These are phyloP conservation scores for Euphorbia tirucalli DNA, from an alignment of 345 rosid genomes.

Conservation along the genomic window DNA sequence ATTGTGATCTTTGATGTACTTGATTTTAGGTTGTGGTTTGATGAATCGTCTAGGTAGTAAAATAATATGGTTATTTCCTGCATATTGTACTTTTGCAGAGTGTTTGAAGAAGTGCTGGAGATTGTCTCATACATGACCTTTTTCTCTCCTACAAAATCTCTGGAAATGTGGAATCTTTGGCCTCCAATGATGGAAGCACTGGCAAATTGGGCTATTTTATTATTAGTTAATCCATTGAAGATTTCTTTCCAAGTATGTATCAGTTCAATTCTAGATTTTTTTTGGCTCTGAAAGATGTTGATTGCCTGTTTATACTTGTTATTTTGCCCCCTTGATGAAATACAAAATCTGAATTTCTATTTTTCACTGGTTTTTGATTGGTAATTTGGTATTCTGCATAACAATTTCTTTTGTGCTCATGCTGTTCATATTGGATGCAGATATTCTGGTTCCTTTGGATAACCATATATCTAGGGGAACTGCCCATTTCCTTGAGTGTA, in stretches of 20 bases:
- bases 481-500: conserved; percentile 79
- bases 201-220: conserved; percentile 95
- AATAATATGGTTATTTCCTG: background rate
- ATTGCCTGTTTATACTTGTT: background rate
- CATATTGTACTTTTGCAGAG: conserved; percentile 55
- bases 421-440: conserved; percentile 32
- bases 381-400: too few relatives aligned
- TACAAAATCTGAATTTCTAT: too few relatives aligned
- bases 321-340: background rate
- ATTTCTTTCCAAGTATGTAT: conserved; percentile 82
- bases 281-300: background rate
- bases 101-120: conserved; percentile 98
- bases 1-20: background rate
- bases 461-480: conserved; percentile 95
- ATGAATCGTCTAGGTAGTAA: background rate
- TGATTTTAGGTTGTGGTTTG: background rate
- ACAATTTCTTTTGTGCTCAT: too few relatives aligned
- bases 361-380: background rate
- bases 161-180: conserved; percentile 99
- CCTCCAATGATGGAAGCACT: conserved; percentile 92
- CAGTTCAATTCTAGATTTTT: background rate
- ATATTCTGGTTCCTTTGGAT: conserved; percentile 96
- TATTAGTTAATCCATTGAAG: too few relatives aligned
- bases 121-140: conserved; percentile 96
- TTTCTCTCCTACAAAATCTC: conserved; percentile 85